Percentiles rank a stretch among this genome's conserved stretches.
These are phyloP conservation scores for Phlebiopsis flavidoalba DNA, from an alignment of 768 basidiomycete species.

Conservation along the genomic window DNA sequence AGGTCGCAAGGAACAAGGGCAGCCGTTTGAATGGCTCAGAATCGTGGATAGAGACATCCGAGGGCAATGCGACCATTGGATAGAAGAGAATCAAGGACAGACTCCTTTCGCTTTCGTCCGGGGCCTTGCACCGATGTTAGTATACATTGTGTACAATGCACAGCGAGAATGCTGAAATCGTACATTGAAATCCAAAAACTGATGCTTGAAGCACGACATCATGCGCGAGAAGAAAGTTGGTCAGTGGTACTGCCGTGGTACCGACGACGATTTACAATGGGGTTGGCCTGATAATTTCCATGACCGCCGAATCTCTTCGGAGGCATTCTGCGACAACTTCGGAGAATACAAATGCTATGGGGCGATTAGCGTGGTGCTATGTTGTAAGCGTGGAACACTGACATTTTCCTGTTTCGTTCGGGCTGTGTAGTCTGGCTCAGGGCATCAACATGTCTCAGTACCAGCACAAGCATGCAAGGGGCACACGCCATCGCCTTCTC, in stretches of 20 bases:
- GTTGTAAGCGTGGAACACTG: constrained; percentile 29
- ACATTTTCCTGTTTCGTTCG: constrained; percentile 64
- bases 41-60: constrained; percentile 69
- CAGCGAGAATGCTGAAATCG: constrained; percentile 5
- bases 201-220: constrained; percentile 79
- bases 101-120: constrained; percentile 64
- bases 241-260: constrained; percentile 65
- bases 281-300: constrained; percentile 62
- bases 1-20: constrained; percentile 85
- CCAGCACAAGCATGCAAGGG: constrained; percentile 70
- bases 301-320: constrained; percentile 47
- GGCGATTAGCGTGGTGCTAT: background rate
- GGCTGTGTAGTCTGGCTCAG: constrained; percentile 64
- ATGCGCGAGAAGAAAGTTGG: constrained; percentile 58
- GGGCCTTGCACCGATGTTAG: constrained; percentile 49
- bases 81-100: constrained; percentile 49
- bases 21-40: constrained; percentile 87
- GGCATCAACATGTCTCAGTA: constrained; percentile 74
- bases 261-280: constrained; percentile 74
- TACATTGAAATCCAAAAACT: constrained; percentile 73
- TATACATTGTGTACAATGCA: background rate
- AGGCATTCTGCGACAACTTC: constrained; percentile 58
- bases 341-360: constrained; percentile 53
- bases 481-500: constrained; percentile 74
- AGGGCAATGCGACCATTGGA: constrained; percentile 43